Evolutionary conservation across 176 grass and related monocot species (phyloP).

Genomic region (Lolium multiflorum): DNA sequence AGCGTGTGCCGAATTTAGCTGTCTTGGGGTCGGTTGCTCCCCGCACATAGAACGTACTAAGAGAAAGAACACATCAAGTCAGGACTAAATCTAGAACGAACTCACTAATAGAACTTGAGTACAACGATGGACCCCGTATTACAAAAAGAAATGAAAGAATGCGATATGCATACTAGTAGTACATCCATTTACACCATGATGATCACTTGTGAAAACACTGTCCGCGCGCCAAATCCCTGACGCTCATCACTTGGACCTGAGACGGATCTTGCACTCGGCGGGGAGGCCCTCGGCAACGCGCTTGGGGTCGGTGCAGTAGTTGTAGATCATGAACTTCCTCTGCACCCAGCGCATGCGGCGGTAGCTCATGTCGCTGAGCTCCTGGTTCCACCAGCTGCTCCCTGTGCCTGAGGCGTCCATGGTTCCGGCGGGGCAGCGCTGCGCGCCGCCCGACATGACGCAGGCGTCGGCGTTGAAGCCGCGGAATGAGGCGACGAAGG

Average conservation of each 20-base stretch:
- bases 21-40: too few relatives aligned
- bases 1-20: too few relatives aligned
- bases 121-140: conserved; percentile 4
- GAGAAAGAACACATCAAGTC: neutral
- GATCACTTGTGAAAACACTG: too few relatives aligned
- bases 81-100: neutral
- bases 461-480: conserved; percentile 59
- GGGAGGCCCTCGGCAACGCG: conserved; percentile 68
- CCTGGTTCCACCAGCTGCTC: conserved; percentile 68
- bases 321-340: conserved; percentile 88
- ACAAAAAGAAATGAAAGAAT: conserved; percentile 58
- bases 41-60: neutral
- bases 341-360: conserved; percentile 59
- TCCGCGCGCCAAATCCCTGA: too few relatives aligned
- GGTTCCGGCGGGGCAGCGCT: conserved; percentile 43
- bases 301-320: conserved; percentile 80
- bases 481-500: conserved; percentile 72
- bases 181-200: conserved; percentile 36
- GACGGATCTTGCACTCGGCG: conserved; percentile 66
- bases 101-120: conserved; percentile 13
- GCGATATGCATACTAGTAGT: conserved; percentile 13
- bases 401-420: neutral
- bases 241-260: neutral
- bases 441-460: conserved; percentile 13
- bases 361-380: conserved; percentile 60